A percentile compares a stretch with the other conserved stretches of the same genome.
Evolutionary conservation across 331 rosid genomes (phyloP).

Genomic region (Malus hybrid): DNA sequence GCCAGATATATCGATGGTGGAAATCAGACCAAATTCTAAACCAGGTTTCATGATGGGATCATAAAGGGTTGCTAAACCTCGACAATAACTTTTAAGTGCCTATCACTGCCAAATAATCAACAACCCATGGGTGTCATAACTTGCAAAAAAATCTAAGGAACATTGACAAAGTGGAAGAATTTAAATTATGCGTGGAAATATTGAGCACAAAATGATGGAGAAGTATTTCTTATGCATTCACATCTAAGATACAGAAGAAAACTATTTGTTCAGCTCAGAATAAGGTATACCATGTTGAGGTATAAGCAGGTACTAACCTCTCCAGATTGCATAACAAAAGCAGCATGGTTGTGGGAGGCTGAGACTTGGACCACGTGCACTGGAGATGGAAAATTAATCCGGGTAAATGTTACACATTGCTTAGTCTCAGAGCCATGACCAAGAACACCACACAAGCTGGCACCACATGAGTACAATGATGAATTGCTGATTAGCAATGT

Average conservation of each 20-base stretch:
- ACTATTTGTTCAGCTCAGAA: background rate
- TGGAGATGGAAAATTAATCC: conserved; percentile 55
- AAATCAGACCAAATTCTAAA: background rate
- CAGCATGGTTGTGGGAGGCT: conserved; percentile 88
- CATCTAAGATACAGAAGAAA: background rate
- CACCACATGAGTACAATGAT: conserved; percentile 86
- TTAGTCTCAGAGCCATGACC: conserved; percentile 89
- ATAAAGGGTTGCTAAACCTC: background rate
- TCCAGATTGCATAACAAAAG: conserved; percentile 75
- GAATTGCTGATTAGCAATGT: conserved; percentile 70
- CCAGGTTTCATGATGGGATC: background rate
- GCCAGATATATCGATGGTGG: background rate
- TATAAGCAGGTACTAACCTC: conserved; percentile 46
- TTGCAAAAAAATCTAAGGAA: background rate
- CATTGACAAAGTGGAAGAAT: background rate
- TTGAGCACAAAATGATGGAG: background rate
- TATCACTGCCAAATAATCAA: background rate
- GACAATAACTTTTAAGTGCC: background rate
- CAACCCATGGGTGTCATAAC: conserved; percentile 1
- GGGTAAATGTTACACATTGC: conserved; percentile 66
- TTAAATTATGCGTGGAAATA: background rate
- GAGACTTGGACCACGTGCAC: conserved; percentile 66
- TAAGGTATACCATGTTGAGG: conserved; percentile 2
- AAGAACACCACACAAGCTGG: conserved; percentile 85
- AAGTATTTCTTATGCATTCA: background rate